Base-by-base conservation (phyloP, 2,329 filamentous ascomycete species). In the Trichophyton simii region DNA sequence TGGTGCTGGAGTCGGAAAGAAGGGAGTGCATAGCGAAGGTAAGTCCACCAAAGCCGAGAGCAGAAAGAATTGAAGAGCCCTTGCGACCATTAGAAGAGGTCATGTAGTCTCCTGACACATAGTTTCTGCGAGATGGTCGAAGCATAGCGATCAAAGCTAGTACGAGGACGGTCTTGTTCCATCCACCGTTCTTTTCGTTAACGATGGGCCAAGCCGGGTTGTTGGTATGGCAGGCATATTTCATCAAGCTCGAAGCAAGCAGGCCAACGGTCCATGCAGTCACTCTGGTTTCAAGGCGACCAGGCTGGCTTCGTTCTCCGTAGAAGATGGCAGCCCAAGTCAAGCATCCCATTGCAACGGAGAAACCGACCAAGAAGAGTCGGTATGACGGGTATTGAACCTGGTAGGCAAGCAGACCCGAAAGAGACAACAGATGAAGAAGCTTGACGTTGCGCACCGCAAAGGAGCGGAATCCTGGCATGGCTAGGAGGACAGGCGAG, bases 201-300 rank as follows among this genome's bases (percentile, higher is more conserved):
- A 97, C 88, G 64, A 94, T 88, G 0, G 94, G 91, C 94, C 94
- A 99, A 64, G 97, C 84, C 0, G 94, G 94, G 72, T 99, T 99
- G 75, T 96, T 97, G 20, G 92, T 96, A 71, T 86, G 83, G 80
- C 87, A 95, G 0, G 91, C 89, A 71, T 95, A 97, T 73, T 99
- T 99, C 68, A 89, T 85, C 60, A 95, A 82, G 63, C 87, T 90
- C 1, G 92, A 97, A 65, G 90, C 80, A 62, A 96, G 82, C 61
- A 99, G 78, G 34, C 94, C 94, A 61, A 91, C 80, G 46, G 83
- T 80, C 81, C 89, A 95, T 0, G 89, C 89, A 38, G 90, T 80
- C 59, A 95, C 83, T 69, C 88, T 88, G 6, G 86, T 83, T 75
- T 99, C 91, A 13, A 99, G 83, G 54, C 88, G 85, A 44, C 81